Conservation (phyloP, 495 filamentous ascomycete species). For the Trichoderma erinaceum region DNA sequence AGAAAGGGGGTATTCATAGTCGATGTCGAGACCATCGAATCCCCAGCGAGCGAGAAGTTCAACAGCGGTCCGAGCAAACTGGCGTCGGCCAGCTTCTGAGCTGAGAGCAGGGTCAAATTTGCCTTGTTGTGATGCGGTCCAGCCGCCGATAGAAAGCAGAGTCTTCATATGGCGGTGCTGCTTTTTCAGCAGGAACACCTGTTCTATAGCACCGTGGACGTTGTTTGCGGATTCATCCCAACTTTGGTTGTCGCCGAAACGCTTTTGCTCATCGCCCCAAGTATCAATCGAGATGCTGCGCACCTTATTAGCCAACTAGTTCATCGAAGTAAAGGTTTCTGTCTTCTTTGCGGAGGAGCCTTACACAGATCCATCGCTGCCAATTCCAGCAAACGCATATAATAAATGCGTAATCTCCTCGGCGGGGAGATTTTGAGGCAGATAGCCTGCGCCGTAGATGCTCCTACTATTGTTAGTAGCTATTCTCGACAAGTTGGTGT, state of each 20-base stretch:
- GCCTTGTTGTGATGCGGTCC: conserved; percentile 63
- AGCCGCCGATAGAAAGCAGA: conserved; percentile 81
- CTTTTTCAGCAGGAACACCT: conserved; percentile 79
- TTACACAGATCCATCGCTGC: conserved; percentile 75
- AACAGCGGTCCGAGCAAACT: conserved; percentile 61
- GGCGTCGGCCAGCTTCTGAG: conserved; percentile 46
- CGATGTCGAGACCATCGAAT: conserved; percentile 54
- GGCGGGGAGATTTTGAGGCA: conserved; percentile 72
- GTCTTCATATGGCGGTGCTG: conserved; percentile 73
- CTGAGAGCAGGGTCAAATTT: conserved; percentile 67
- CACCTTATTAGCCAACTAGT: neutral
- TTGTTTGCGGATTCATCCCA: conserved; percentile 50
- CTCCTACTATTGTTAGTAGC: conserved; percentile 41
- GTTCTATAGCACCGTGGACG: conserved; percentile 76
- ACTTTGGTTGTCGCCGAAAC: conserved; percentile 65
- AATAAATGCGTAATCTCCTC: conserved; percentile 76
- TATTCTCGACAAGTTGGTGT: neutral
- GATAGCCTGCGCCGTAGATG: conserved; percentile 69
- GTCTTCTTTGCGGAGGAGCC: conserved; percentile 21
- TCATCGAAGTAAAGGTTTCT: neutral
- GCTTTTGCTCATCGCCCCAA: conserved; percentile 63
- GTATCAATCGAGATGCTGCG: conserved; percentile 44
- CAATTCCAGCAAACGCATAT: conserved; percentile 83
- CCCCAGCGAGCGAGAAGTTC: conserved; percentile 59
- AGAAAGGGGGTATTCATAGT: conserved; percentile 57